phyloP scores from a whole-genome alignment of 352 stramenopile genomes.

The Globisporangium polare region DNA sequence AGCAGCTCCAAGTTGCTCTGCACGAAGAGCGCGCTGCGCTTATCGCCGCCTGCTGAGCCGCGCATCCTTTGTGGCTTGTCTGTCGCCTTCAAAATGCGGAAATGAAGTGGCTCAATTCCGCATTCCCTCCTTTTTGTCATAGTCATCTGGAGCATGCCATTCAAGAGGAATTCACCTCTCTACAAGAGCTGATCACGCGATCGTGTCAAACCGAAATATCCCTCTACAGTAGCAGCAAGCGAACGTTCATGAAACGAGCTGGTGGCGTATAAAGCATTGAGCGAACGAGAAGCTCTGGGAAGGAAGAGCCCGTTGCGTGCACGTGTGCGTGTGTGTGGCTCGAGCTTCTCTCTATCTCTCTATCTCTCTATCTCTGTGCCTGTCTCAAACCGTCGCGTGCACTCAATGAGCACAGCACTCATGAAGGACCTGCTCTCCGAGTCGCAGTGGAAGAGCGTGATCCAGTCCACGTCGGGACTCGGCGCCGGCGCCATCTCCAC shows the following conservation, averaged over 20 bases:
- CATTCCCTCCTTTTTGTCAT: not conserved
- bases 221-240: conserved; percentile 7
- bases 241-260: conserved; percentile 7
- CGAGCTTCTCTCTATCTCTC: not conserved
- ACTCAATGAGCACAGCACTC: conserved; percentile 8
- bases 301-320: not conserved
- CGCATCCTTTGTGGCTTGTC: conserved; percentile 1
- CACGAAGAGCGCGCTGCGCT: conserved; percentile 47
- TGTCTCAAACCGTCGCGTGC: not conserved
- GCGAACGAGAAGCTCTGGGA: not conserved
- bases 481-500: conserved; percentile 79
- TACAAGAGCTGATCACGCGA: conserved; percentile 1
- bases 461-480: conserved; percentile 64
- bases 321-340: not conserved
- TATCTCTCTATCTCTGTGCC: not conserved
- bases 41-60: conserved; percentile 10
- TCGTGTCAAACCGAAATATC: not conserved
- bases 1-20: conserved; percentile 66
- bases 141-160: conserved; percentile 1
- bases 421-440: conserved; percentile 51
- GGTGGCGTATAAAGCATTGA: conserved; percentile 12
- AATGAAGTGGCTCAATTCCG: not conserved
- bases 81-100: not conserved
- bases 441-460: conserved; percentile 62
- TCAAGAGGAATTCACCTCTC: not conserved